Evolutionary conservation across 345 rosid genomes (phyloP), one percentile per base, ranked within the genome.

Genomic region (Gossypium stocksii): DNA sequence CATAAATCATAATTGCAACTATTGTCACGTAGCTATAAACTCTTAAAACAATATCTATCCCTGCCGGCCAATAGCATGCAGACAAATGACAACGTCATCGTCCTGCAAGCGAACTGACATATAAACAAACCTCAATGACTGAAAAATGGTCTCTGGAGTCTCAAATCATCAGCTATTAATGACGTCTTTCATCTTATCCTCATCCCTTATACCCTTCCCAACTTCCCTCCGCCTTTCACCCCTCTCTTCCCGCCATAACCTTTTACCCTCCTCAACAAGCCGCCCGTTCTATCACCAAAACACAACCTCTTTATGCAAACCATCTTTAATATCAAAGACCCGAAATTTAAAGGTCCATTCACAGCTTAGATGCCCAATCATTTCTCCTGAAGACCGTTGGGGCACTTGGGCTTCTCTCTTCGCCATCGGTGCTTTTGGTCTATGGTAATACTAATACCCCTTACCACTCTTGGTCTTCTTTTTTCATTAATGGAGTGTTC

Each of bases 401-500:
- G 97, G 89, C 77, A 89, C 82, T 27, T 94, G 97, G 98, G 85
- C 97, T 59, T 87, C 91, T 11, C 97, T 94, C 74, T 88, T 89
- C 78, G 85, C 92, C 49, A 82, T 85, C 9, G 90, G 92, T 12
- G 93, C 97, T 76, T 84, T 92, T 41, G 97, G 97, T 80, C 84
- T 92, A 84, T 92, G 97, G 98, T 90, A 86, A 34, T 63, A 34
- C 38, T 34, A 34, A 34, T 4, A 34, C 38, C 6, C 46, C 46
- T 61, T 54, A 14, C 41, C 41, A 29, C 52, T 5, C 2, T 12
- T 15, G 51, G 12, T 53, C 12, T 34, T 61, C 46, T 46, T 53
- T 17, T 34, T 61, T 46, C 51, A 17, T 61, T 43, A 56, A 20
- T 11, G 52, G 49, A 4, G 46, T 22, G 7, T 34, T 63, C 3